Conservation (phyloP, 345 rosid genomes). For the Cardiospermum halicacabum region DNA sequence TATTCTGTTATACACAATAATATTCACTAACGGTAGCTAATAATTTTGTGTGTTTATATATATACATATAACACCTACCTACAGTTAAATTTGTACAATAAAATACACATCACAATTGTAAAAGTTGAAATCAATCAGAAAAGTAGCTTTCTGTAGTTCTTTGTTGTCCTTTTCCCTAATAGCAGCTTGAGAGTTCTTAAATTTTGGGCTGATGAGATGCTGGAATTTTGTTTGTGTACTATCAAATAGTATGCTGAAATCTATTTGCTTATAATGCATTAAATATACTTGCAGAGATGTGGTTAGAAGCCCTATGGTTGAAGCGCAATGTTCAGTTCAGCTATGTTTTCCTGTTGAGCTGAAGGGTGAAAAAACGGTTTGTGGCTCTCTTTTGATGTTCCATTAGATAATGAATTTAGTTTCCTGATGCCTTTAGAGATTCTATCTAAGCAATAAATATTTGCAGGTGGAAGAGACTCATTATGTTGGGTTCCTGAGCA, state of each 20-base stretch:
- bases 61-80: too few relatives aligned
- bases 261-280: slow-evolving; percentile 16
- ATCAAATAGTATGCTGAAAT: slow-evolving; percentile 3
- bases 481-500: slow-evolving; percentile 63
- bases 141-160: too few relatives aligned
- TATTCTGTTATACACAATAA: too few relatives aligned
- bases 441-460: too few relatives aligned
- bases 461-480: slow-evolving; percentile 79
- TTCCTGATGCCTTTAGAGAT: not conserved
- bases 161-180: not conserved
- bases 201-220: not conserved
- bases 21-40: too few relatives aligned
- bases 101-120: too few relatives aligned
- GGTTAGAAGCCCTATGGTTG: slow-evolving; percentile 83
- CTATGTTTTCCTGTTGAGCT: slow-evolving; percentile 85
- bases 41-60: too few relatives aligned
- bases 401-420: slow-evolving; percentile 4
- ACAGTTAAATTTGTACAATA: too few relatives aligned
- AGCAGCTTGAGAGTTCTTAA: slow-evolving; percentile 4
- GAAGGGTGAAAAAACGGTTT: slow-evolving; percentile 76
- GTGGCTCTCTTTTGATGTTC: slow-evolving; percentile 19
- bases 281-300: slow-evolving; percentile 55
- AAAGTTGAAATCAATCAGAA: too few relatives aligned
- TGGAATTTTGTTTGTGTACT: not conserved
- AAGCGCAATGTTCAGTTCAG: slow-evolving; percentile 91